Evolutionary conservation across 345 rosid species (phyloP), one percentile per base, ranked within the genome.

Genomic region (Citrus cavaleriei): DNA sequence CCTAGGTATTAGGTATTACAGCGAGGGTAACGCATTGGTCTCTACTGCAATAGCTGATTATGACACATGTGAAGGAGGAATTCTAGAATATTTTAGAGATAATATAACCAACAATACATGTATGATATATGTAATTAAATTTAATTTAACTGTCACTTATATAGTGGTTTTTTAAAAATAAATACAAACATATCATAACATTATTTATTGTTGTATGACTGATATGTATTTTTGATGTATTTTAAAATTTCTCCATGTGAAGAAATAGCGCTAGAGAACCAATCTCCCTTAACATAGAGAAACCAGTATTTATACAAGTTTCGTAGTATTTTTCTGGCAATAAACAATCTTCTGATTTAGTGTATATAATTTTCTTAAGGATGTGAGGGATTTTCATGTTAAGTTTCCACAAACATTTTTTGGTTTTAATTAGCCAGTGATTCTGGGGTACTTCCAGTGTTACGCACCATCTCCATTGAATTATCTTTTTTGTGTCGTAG

Each of bases 1-100:
- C 54, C 73, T 72, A 40, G 72, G 77, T 38, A 40, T 24, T 38
- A 40, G 65, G 49, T 54, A 68, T 28, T 72, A 24, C 40, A 72
- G 76, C 19, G 27, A 61, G 21, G 62, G 62, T 64, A 76, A 78
- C 42, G 13, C 80, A 14, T 60, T 75, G 42, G 82, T 84, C 10
- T 72, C 78, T 38, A 7, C 82, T 7, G 81, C 87, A 16, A 81
- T 78, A 84, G 75, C 84, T 19, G 78, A 79, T 79, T 75, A 80
- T 8, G 84, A 81, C 1, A 78, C 82, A 0, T 75, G 84, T 21
- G 86, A 42, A 12, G 4, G 49, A 42, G 16, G 49, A 42, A 42
- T 42, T 42, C 0, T 42, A 2, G 4, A 12, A 42, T 10, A 42
- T 3, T 2, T 12, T 3, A 42, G 1, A 42, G 1, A 3, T 42